Base-by-base conservation (phyloP, 352 stramenopile genomes). In the Elongisporangium anandrum region DNA sequence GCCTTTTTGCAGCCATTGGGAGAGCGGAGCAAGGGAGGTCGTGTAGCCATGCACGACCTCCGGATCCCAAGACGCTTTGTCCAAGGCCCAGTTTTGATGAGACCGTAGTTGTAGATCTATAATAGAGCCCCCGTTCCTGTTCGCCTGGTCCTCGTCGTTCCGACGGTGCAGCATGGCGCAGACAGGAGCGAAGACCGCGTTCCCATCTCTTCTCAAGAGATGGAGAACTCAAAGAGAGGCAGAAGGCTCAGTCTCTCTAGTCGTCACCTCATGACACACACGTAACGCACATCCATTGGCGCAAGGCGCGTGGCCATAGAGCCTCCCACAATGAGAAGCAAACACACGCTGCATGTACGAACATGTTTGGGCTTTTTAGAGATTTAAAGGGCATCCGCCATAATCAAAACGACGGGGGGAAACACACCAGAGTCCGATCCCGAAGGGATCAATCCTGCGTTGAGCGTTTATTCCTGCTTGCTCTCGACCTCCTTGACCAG, bases 401-500 rank as follows among this genome's bases (percentile, higher is more conserved):
- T 45, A 45, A 45, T 63, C 50, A 52, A 39, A 41, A 39, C 54
- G 34, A 38, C n/a, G 54, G 10, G 29, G 6, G 19, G 26, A 38
- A 20, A 15, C 7, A 34, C 26, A 38, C 5, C 34, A 45, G 34
- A 45, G 34, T 17, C 34, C 10, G 13, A 45, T 45, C 34, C 34
- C 13, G 10, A 45, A 45, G 34, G 34, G 34, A 45, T 12, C 34
- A 17, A 45, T 17, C 34, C 1, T 12, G 10, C 10, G 13, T 3
- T 15, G 22, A 4, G 23, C 21, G 15, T 48, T 76, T 90, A 84
- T 59, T 89, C 65, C 68, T 90, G 75, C 79, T 91, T 91, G 69
- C 79, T 76, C 69, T 93, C 81, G 65, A 90, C 81, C 55, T 93
- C 81, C 78, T 93, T 87, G 64, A 93, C 73, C 51, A 90, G 75